A percentile compares a stretch with the other conserved stretches of the same genome.
These are phyloP conservation scores for Stentor roeselii DNA, from an alignment of 73 alveolate species.

Conservation along the genomic window DNA sequence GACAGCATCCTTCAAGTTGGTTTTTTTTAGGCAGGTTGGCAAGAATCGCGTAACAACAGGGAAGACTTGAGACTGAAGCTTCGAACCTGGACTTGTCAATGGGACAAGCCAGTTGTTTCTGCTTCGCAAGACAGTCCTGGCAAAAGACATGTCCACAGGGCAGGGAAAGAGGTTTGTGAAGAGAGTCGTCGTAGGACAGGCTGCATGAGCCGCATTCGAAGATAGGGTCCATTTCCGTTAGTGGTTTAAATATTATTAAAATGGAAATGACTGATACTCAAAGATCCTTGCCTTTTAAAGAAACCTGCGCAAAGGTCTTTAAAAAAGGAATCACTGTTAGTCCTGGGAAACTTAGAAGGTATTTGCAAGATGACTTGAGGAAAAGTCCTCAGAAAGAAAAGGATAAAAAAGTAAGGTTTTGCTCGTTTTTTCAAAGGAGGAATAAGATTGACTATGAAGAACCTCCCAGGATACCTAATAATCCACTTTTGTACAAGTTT, in stretches of 20 bases:
- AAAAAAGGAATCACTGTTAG: too few relatives aligned
- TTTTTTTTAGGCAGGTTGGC: conserved; percentile 50
- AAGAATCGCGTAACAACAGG: conserved; percentile 50
- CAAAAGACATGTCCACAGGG: conserved; percentile 71
- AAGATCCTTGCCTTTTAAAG: too few relatives aligned
- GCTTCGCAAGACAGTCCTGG: conserved; percentile 35
- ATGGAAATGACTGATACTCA: too few relatives aligned
- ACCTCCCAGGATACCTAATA: too few relatives aligned
- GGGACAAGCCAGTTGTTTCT: conserved; percentile 43
- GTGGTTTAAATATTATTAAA: neutral
- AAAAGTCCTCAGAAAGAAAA: too few relatives aligned
- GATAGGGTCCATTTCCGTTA: conserved; percentile 30
- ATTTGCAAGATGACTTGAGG: too few relatives aligned
- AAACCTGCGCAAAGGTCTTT: too few relatives aligned
- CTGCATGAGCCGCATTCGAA: conserved; percentile 56
- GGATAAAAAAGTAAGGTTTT: too few relatives aligned
- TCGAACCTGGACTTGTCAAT: conserved; percentile 41
- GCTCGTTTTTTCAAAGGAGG: too few relatives aligned
- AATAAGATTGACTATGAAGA: too few relatives aligned
- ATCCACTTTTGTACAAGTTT: too few relatives aligned
- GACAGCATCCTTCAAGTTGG: conserved; percentile 28
- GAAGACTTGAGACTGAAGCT: conserved; percentile 30
- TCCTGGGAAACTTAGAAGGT: too few relatives aligned
- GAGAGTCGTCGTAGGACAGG: conserved; percentile 36
- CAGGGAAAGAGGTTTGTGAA: conserved; percentile 44